phyloP scores from a whole-genome alignment of 331 rosid genomes.

The Pyracantha coccinea region DNA sequence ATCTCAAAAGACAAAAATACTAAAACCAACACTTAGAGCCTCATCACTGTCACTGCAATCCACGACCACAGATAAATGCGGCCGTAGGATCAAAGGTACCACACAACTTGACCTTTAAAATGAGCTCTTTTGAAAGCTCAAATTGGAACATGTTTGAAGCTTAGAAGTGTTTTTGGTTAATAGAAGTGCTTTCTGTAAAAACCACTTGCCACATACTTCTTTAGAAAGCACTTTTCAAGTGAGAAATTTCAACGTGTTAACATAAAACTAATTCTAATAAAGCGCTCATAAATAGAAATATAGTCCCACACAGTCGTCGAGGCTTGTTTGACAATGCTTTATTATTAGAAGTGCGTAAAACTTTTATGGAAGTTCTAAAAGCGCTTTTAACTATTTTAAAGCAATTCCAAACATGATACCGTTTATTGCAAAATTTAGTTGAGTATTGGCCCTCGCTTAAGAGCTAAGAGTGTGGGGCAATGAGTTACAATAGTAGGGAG shows the following conservation, averaged over 20 bases:
- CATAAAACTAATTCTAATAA: too few species aligned
- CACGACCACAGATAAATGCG: not conserved
- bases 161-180: too few species aligned
- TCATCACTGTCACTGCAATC: not conserved
- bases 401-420: not conserved
- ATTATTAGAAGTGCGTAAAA: too few species aligned
- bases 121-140: not conserved
- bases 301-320: not conserved
- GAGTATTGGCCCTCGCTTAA: not conserved
- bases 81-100: not conserved
- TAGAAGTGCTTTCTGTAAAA: too few species aligned
- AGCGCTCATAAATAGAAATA: too few species aligned
- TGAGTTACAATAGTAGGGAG: constrained; percentile 11
- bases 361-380: not conserved
- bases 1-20: not conserved
- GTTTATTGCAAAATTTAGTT: not conserved
- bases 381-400: not conserved
- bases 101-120: not conserved
- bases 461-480: not conserved
- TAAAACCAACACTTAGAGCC: not conserved
- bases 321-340: not conserved
- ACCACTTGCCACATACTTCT: too few species aligned
- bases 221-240: too few species aligned
- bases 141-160: too few species aligned
- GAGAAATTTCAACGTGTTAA: too few species aligned